Base-by-base conservation (phyloP, 202 grass and related monocot genomes). In the Setaria italica region DNA sequence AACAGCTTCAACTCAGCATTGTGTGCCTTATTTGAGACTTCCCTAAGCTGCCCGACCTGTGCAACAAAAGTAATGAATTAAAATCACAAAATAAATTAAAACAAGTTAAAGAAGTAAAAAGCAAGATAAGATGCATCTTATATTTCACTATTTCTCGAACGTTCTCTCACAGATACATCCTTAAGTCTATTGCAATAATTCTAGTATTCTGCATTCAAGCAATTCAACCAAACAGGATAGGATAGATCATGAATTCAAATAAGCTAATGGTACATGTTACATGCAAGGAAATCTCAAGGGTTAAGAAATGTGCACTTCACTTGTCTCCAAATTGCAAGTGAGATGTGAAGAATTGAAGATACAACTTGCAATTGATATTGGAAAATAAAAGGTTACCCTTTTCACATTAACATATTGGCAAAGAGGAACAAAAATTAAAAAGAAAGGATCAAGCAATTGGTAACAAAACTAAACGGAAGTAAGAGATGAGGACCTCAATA, bases 1-100 rank as follows among this genome's bases (percentile, higher is more conserved):
- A 99, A 97, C 67, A 99, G 74, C 85, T 99, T 97, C 59, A 99
- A 56, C 81, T 96, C 97, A 58, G 94, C 92, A 66, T 95, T 99
- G 68, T 99, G 96, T 20, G 90, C 93, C 87, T 95, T 99, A 81
- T 95, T 95, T 58, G 96, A 95, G 57, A 93, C 96, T 84, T 99
- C 96, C 85, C 93, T 95, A 84, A 99, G 88, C 67, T 95, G 85
- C 74, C 92, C 95, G 70, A 94, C 90, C 90, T 97, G 47, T 77
- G 76, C 63, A 94, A 25, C 66, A 83, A 13, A 63, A 57, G 76
- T 42, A 72, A 71, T 41, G 83, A 80, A 72, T 65, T 64, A 62
- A 57, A 51, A 80, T 71, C 10, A 63, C 7, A 87, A 86, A 86
- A 59, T 34, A 15, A 56, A 78, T 70, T 20, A 19, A 84, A 13